Percentiles rank a stretch among this genome's conserved stretches.
phyloP scores from a whole-genome alignment of 495 filamentous ascomycete species.

The Aspergillus coremiiformis region DNA sequence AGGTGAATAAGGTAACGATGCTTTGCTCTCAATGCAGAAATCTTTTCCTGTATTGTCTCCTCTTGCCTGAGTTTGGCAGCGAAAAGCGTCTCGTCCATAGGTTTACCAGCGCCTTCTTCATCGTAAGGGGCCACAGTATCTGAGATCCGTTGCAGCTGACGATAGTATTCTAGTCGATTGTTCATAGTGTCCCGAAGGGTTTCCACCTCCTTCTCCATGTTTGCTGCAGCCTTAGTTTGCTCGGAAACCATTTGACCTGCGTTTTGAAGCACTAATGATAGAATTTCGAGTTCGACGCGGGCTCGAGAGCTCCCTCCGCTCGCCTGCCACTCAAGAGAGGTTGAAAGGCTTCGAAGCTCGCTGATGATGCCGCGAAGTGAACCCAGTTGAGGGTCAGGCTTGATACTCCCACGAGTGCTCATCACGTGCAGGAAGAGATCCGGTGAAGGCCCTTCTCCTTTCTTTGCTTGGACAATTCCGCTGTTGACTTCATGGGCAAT shows the following conservation, averaged over 20 bases:
- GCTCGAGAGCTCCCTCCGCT: slow-evolving; percentile 57
- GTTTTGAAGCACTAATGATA: slow-evolving; percentile 46
- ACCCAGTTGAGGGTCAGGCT: slow-evolving; percentile 46
- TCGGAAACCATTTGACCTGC: slow-evolving; percentile 53
- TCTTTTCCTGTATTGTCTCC: slow-evolving; percentile 39
- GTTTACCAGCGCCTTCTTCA: slow-evolving; percentile 42
- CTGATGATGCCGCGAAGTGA: slow-evolving; percentile 65
- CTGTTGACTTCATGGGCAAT: slow-evolving; percentile 65
- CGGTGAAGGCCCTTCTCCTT: slow-evolving; percentile 65
- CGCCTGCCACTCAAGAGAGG: slow-evolving; percentile 53
- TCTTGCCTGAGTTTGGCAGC: slow-evolving; percentile 37
- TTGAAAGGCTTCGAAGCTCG: slow-evolving; percentile 56
- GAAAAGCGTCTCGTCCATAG: slow-evolving; percentile 35
- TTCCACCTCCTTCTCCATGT: slow-evolving; percentile 65
- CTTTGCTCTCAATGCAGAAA: slow-evolving; percentile 59
- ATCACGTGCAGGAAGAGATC: slow-evolving; percentile 58
- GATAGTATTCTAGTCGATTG: slow-evolving; percentile 75
- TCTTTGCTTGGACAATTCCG: slow-evolving; percentile 49
- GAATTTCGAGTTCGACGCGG: slow-evolving; percentile 54
- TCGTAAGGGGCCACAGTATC: slow-evolving; percentile 74
- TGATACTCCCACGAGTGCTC: slow-evolving; percentile 45
- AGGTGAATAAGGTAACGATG: slow-evolving; percentile 62
- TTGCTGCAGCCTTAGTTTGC: slow-evolving; percentile 55
- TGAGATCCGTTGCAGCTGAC: slow-evolving; percentile 80
- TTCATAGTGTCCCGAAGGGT: slow-evolving; percentile 73